Evolutionary conservation across 2,329 filamentous ascomycete species (phyloP), one percentile per base, ranked within the genome.

Genomic region (Hypoxylon rubiginosum): DNA sequence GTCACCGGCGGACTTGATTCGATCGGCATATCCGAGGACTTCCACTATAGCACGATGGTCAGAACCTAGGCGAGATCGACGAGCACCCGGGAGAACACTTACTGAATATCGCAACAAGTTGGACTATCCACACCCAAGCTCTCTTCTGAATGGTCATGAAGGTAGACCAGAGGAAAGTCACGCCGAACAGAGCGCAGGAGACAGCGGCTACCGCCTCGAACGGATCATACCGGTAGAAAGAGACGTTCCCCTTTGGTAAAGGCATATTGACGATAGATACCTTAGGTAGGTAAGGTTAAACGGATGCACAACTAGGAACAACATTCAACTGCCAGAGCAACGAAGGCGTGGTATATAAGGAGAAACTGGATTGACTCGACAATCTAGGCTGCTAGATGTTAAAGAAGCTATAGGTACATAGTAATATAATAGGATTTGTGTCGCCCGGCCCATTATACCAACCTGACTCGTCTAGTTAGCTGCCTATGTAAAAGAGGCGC

Each of bases 1-100:
- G 26, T 79, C 65, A 4, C 69, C 51, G 8, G 74, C 72, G 0
- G 79, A 81, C 36, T 69, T 62, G 28, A 75, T 73, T 53, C 79
- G 74, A 7, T 62, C 69, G 11, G 74, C 78, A 64, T 79, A 81
- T 39, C 79, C 79, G 51, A 78, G 64, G n/a, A 76, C 70, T 64
- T 81, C 79, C 79, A 81, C 79, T 80, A 26, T 51, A 24, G 50
- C 39, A 28, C 15, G 3, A 11, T n/a, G 4, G 48, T 68, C 32
- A 69, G 57, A 32, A 32, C 13, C 34, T 19, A 7, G 7, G 10
- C 30, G 9, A 39, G 9, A 41, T 30, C 6, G 10, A 19, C 19
- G 43, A 1, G 19, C 28, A 54, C 26, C 13, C 15, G 6, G 11
- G 30, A 45, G 13, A 24, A 28, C 9, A 57, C 71, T 19, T 69